A percentile compares a stretch with the other conserved stretches of the same genome.
phyloP scores from a whole-genome alignment of 2,329 filamentous ascomycete genomes.

The Lachnellula cervina region DNA sequence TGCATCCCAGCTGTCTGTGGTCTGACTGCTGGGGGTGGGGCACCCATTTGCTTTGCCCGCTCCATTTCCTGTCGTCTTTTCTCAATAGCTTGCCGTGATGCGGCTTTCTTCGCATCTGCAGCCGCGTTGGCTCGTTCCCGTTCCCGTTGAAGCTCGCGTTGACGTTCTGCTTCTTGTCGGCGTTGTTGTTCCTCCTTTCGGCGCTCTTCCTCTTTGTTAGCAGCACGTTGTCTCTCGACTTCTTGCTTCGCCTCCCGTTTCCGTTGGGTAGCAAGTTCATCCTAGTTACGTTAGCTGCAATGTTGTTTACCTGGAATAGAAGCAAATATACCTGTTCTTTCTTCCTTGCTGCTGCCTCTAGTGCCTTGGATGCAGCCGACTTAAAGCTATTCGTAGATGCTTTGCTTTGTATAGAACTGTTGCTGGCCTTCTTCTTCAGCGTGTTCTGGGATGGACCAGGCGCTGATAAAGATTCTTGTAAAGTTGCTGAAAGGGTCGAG shows the following conservation, averaged over 20 bases:
- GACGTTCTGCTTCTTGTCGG: constrained; percentile 54
- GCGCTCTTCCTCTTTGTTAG: constrained; percentile 59
- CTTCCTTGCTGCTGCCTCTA: constrained; percentile 73
- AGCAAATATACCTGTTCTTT: constrained; percentile 57
- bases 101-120: constrained; percentile 61
- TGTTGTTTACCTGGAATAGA: not conserved
- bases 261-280: constrained; percentile 72
- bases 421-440: constrained; percentile 59
- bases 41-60: constrained; percentile 59
- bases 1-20: constrained; percentile 47
- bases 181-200: constrained; percentile 55
- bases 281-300: constrained; percentile 36
- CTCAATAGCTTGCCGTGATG: constrained; percentile 54
- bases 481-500: constrained; percentile 50
- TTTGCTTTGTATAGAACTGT: constrained; percentile 33
- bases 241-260: constrained; percentile 80
- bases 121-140: constrained; percentile 33
- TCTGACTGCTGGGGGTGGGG: constrained; percentile 52
- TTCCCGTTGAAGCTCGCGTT: constrained; percentile 39
- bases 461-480: constrained; percentile 50
- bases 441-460: constrained; percentile 41
- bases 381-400: constrained; percentile 55
- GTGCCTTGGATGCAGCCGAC: constrained; percentile 62
- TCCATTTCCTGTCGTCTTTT: constrained; percentile 49
- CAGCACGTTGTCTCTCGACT: constrained; percentile 69